Base-by-base conservation (phyloP, 805 yeast species). In the Yarrowia deformans region DNA sequence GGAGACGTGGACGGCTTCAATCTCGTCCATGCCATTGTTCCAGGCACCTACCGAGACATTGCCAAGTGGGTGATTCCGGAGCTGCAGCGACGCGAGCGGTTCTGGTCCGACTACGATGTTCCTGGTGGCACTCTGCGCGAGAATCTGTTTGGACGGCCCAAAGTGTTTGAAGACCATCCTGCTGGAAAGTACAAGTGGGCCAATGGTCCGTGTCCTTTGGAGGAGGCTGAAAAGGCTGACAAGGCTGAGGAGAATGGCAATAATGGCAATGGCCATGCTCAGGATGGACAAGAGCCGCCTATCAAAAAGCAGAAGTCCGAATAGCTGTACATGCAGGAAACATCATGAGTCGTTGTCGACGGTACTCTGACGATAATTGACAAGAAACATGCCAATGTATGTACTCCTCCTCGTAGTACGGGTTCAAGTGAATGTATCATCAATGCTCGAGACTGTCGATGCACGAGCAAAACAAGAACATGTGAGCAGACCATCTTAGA, bases 1-100 rank as follows among this genome's bases (percentile, higher is more conserved):
- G 75, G 80, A 18, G 82, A 78, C 58, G 77, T 82, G 32, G 85
- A 82, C 70, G 84, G 84, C 0, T 81, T 82, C 72, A 82, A 82
- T 69, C 73, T 82, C 55, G 77, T 79, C 1, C 78, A 80, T 70
- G 79, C 83, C 1, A 74, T 79, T 10, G 72, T 75, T 23, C 83
- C 82, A 29, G 80, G 78, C 4, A 72, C 80, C 5, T 76, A 79
- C 58, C 80, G 79, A 70, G 82, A 82, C 14, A 71, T 81, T 50
- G 80, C 80, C 34, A 78, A 81, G 10, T 71, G 70, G 35, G 70
- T 82, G 43, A 72, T 82, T 29, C 83, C 84, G 12, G 83, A 77
- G 64, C 74, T 82, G 50, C 76, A 77, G 70, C 70, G 69, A 23
- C 74, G 81, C 54, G 82, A 81, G 8, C 19, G 74, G 78, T 76